Evolutionary conservation across 148 eudicot species (phyloP), one percentile per base, ranked within the genome.

Genomic region (Vaccinium darrowii): DNA sequence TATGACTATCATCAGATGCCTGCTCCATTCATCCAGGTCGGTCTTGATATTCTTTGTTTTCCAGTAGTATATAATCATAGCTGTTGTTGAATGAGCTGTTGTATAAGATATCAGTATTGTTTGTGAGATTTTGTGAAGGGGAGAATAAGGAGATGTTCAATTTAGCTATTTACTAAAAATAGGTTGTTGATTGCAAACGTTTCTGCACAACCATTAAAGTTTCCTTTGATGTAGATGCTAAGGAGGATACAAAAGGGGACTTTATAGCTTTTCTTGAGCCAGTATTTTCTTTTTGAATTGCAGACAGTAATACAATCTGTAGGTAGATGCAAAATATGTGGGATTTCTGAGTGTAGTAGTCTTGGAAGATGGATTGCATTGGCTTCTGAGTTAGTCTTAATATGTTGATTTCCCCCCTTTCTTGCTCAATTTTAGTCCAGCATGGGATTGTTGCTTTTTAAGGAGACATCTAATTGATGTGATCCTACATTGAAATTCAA

Each of bases 1-100:
- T 97, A 94, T 84, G 99, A 95, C 88, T 97, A 97, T 90, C 99
- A 95, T 91, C 99, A 95, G 87, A 94, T 95, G 93, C 99, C 98
- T 80, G 99, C 99, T 91, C 99, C 99, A 84, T 97, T 97, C 87
- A 92, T 97, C 86, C 99, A 97, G 95, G 99, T 91, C 85, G 74
- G 85, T 69, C 80, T 77, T 87, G n/a, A 30, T 54, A 30, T 57
- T 71, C 7, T 76, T 18, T 39, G 10, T 18, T 57, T 33, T 21
- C 25, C 11, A 63, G n/a, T 49, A 53, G 9, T 30, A 36, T 23
- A 62, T 56, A 47, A 47, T 72, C 27, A 23, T 21, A 76, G 57
- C 62, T 80, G 30, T 30, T 58, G 53, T 53, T 25, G 21, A 76
- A 56, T 15, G 74, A 69, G 39, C 39, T 25, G 49, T n/a, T 58